These are phyloP conservation scores for Letharia columbiana DNA, from an alignment of 495 filamentous ascomycete species.

Conservation along the genomic window DNA sequence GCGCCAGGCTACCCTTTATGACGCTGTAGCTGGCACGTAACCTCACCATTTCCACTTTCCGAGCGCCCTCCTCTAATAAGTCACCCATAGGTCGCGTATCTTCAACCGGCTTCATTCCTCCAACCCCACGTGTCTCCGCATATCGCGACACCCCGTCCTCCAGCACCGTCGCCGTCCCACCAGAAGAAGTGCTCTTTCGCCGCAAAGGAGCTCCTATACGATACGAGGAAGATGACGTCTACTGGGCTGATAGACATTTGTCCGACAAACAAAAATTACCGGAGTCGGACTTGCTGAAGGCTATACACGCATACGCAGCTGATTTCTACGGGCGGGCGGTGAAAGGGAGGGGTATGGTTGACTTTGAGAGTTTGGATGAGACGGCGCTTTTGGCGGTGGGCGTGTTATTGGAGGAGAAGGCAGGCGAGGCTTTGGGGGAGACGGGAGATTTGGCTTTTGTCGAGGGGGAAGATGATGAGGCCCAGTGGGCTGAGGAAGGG, in stretches of 20 bases:
- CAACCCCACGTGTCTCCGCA: slow-evolving; percentile 31
- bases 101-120: slow-evolving; percentile 35
- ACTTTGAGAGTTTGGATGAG: slow-evolving; percentile 69
- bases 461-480: slow-evolving; percentile 44
- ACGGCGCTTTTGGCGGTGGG: slow-evolving; percentile 76
- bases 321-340: slow-evolving; percentile 54
- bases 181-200: slow-evolving; percentile 70
- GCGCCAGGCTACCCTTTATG: slow-evolving; percentile 53
- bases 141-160: slow-evolving; percentile 46
- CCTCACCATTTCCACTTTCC: not conserved
- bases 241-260: slow-evolving; percentile 52
- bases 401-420: slow-evolving; percentile 71
- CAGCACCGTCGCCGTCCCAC: slow-evolving; percentile 45
- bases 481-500: not conserved
- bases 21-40: slow-evolving; percentile 64
- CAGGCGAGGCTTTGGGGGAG: slow-evolving; percentile 52
- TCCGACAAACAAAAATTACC: slow-evolving; percentile 51
- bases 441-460: slow-evolving; percentile 69
- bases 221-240: slow-evolving; percentile 63
- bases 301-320: slow-evolving; percentile 63
- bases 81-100: slow-evolving; percentile 43
- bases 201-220: slow-evolving; percentile 50
- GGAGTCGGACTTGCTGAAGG: slow-evolving; percentile 63
- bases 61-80: not conserved
- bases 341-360: slow-evolving; percentile 28